Conservation (phyloP, 169 alveolate genomes). For the Plasmodium chabaudi region DNA sequence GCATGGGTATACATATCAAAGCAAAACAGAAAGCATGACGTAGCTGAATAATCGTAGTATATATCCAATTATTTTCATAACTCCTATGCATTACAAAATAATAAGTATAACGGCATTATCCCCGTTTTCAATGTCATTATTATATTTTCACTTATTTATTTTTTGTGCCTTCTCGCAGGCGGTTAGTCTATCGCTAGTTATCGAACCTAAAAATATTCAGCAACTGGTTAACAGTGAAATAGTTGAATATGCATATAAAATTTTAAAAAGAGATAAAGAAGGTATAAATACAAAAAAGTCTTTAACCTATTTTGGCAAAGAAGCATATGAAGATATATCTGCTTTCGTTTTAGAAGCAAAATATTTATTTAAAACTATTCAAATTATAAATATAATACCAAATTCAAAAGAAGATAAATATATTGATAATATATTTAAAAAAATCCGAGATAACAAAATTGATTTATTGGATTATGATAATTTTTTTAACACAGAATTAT, state of each 20-base stretch:
- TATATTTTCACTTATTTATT: background rate
- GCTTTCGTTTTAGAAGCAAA: conserved; percentile 11
- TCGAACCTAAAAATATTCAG: conserved; percentile 1
- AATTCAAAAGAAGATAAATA: conserved; percentile 24
- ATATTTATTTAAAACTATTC: conserved; percentile 6
- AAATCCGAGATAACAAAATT: conserved; percentile 26
- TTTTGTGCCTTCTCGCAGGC: conserved; percentile 10
- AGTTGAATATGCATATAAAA: conserved; percentile 46
- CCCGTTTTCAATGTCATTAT: background rate
- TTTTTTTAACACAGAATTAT: background rate
- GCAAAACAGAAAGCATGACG: background rate
- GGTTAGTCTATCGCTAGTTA: background rate
- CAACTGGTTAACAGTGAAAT: conserved; percentile 3
- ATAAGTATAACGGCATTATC: too few species aligned
- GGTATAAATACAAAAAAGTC: conserved; percentile 29
- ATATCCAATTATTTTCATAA: background rate
- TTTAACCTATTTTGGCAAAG: conserved; percentile 31
- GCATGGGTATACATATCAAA: background rate
- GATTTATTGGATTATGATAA: background rate
- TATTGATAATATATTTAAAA: conserved; percentile 31
- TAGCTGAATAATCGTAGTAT: too few species aligned
- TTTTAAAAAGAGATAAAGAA: conserved; percentile 50
- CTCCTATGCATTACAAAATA: background rate
- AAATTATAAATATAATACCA: background rate
- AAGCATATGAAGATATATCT: conserved; percentile 14